Evolutionary conservation across 2,329 filamentous ascomycete species (phyloP), one percentile per base, ranked within the genome.

Genomic region (Aureobasidium namibiae): DNA sequence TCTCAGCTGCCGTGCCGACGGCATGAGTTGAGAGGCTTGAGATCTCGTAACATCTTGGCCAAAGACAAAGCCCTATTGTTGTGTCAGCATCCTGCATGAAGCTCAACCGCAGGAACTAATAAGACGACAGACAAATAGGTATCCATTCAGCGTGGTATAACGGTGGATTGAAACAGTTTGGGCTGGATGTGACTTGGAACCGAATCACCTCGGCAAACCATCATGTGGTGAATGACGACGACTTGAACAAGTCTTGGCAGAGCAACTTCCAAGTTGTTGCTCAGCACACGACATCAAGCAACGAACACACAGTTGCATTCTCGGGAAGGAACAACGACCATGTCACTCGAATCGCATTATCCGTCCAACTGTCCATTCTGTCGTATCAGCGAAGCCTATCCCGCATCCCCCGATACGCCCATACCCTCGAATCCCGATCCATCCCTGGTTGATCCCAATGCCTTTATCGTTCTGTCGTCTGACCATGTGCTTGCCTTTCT

Each of bases 401-500:
- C 78, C 10, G 69, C 75, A 48, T 60, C 45, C 39, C 64, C 68
- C 48, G 46, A 62, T 46, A 63, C 61, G 2, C 65, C 65, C 10
- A 61, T 68, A 62, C 69, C 41, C 63, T 67, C 53, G 66, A 66
- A 63, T 68, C 74, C 62, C 60, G 66, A 67, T 68, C 74, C 65
- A 11, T 65, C 67, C 26, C 64, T 64, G 21, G 56, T 69, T 36
- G 62, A 65, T 41, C 71, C 71, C 7, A 72, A 73, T 63, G 74
- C 71, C 56, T 76, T 82, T 67, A 69, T 96, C 31, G 82, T 96
- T 33, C 82, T 96, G 61, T 89, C 89, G 2, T 94, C 89, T 0
- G 84, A 84, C 1, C 73, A 85, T 62, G 83, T 94, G 29, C 76
- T 97, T 63, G 91, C 91, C 42, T 97, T 97, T 74, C 81, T 97